These are phyloP conservation scores for Sclerotiophoma versabilis DNA, from an alignment of 2,329 filamentous ascomycete genomes.

Conservation along the genomic window DNA sequence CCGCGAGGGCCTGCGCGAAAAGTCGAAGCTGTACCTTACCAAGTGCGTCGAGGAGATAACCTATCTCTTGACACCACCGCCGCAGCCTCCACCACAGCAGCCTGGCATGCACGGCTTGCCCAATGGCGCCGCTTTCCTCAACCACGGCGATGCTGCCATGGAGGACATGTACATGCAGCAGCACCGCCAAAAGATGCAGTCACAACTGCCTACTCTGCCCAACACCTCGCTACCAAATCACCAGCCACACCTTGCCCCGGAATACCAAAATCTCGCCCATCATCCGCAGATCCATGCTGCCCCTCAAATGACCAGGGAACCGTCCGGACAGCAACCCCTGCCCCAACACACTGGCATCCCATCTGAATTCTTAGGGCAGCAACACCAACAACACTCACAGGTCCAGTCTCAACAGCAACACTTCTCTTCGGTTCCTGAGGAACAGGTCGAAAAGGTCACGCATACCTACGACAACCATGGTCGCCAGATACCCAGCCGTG, in stretches of 20 bases:
- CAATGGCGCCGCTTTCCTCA: slow-evolving; percentile 52
- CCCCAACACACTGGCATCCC: slow-evolving; percentile 44
- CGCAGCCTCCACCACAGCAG: slow-evolving; percentile 65
- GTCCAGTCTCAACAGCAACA: slow-evolving; percentile 43
- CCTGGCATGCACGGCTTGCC: slow-evolving; percentile 46
- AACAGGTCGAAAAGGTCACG: slow-evolving; percentile 64
- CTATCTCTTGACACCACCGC: slow-evolving; percentile 71
- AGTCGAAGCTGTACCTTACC: slow-evolving; percentile 67
- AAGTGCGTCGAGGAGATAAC: slow-evolving; percentile 73
- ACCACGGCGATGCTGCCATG: slow-evolving; percentile 61
- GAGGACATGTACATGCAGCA: slow-evolving; percentile 68
- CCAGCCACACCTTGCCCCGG: slow-evolving; percentile 56
- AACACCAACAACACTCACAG: slow-evolving; percentile 17
- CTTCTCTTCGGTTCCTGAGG: slow-evolving; percentile 57
- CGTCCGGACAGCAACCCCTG: slow-evolving; percentile 50
- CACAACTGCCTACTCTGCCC: slow-evolving; percentile 48
- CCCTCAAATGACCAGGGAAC: slow-evolving; percentile 55
- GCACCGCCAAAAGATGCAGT: slow-evolving; percentile 61
- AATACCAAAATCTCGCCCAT: slow-evolving; percentile 50
- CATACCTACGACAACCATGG: slow-evolving; percentile 67
- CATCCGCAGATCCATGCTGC: slow-evolving; percentile 51
- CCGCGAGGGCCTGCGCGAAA: slow-evolving; percentile 66
- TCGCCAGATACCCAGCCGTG: slow-evolving; percentile 56
- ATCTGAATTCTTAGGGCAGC: slow-evolving; percentile 51
- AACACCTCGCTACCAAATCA: slow-evolving; percentile 64